Percentiles rank a stretch among this genome's conserved stretches.
Conservation (phyloP, 768 basidiomycete species). For the Suillus hirtellus region DNA sequence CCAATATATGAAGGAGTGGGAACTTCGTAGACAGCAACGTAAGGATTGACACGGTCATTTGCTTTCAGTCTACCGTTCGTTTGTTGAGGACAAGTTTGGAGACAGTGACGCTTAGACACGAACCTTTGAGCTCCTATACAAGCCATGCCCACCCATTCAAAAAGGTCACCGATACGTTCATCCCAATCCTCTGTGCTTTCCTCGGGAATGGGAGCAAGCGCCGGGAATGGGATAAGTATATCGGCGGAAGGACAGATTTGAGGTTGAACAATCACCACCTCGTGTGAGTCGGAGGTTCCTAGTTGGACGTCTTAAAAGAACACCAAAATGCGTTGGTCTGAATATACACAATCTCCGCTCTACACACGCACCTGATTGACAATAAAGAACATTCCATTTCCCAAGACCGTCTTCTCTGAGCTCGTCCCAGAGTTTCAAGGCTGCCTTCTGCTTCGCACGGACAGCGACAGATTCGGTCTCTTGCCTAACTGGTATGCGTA, state of each 20-base stretch:
- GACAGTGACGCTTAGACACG: constrained; percentile 10
- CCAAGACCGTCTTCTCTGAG: constrained; percentile 34
- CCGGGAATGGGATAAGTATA: constrained; percentile 43
- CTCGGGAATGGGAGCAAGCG: constrained; percentile 26
- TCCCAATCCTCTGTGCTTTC: constrained; percentile 54
- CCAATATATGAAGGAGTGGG: constrained; percentile 48
- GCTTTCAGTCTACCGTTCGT: constrained; percentile 46
- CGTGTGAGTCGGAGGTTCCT: not conserved
- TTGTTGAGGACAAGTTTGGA: not conserved
- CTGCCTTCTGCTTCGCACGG: constrained; percentile 39
- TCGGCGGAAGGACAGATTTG: constrained; percentile 29
- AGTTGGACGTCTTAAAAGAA: not conserved
- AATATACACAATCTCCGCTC: not conserved
- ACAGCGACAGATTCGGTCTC: constrained; percentile 38
- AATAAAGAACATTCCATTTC: constrained; percentile 49
- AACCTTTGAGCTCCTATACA: constrained; percentile 67
- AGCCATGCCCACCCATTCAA: constrained; percentile 78
- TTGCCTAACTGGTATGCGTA: constrained; percentile 45
- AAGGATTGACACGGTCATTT: constrained; percentile 69
- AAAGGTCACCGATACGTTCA: constrained; percentile 44
- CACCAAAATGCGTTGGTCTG: constrained; percentile 9
- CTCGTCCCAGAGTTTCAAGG: constrained; percentile 52
- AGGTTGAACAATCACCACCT: constrained; percentile 21
- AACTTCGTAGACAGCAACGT: constrained; percentile 62
- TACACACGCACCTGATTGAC: constrained; percentile 25